phyloP scores from a whole-genome alignment of 768 basidiomycete genomes.

The Imleria badia region DNA sequence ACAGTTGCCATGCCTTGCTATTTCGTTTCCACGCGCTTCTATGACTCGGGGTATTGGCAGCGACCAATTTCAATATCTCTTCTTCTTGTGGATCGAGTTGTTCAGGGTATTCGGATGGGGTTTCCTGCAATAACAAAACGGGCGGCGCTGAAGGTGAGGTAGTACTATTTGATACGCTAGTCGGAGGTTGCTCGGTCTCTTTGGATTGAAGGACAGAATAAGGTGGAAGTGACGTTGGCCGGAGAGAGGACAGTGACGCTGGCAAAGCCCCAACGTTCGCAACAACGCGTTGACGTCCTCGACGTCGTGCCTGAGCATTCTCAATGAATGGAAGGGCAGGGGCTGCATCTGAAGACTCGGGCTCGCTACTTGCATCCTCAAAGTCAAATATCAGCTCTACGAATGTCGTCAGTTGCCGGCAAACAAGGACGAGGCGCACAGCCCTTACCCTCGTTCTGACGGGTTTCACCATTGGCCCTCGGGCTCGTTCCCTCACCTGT shows the following conservation, averaged over 20 bases:
- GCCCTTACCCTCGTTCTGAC: conserved; percentile 46
- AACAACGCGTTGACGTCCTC: conserved; percentile 28
- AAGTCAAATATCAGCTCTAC: conserved; percentile 70
- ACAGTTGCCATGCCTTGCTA: conserved; percentile 62
- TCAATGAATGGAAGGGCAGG: conserved; percentile 38
- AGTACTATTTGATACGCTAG: not conserved
- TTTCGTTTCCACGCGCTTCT: conserved; percentile 66
- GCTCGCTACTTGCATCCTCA: conserved; percentile 50
- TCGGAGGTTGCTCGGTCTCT: not conserved
- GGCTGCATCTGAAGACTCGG: conserved; percentile 33
- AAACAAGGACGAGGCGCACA: not conserved
- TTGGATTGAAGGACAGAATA: conserved; percentile 54
- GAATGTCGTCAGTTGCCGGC: conserved; percentile 3
- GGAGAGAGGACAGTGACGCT: conserved; percentile 56
- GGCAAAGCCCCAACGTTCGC: conserved; percentile 45
- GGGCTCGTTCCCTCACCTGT: conserved; percentile 42
- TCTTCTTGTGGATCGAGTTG: conserved; percentile 44
- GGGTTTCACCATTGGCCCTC: conserved; percentile 34
- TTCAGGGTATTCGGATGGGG: conserved; percentile 21
- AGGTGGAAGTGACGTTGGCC: conserved; percentile 67
- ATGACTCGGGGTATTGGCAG: conserved; percentile 68
- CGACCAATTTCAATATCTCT: conserved; percentile 61
- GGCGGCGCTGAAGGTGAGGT: not conserved
- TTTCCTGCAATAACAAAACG: not conserved
- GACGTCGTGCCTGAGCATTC: conserved; percentile 23